Percentiles rank a stretch among this genome's conserved stretches.
These are phyloP conservation scores for Diaporthe eres DNA, from an alignment of 2,329 filamentous ascomycete species.

Conservation along the genomic window DNA sequence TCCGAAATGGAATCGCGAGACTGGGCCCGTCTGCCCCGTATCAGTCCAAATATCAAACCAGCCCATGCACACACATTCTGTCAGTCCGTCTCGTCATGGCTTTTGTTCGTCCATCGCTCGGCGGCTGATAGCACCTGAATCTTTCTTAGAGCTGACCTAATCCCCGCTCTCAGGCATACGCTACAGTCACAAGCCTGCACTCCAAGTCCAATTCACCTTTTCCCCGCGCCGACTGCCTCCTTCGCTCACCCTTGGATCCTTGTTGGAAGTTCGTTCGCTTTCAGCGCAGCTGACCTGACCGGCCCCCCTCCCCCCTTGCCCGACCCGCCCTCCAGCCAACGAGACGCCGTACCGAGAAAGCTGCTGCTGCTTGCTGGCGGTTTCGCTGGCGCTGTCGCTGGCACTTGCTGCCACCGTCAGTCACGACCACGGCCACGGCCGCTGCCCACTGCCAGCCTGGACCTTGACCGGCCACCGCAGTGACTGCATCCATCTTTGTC, in stretches of 20 bases:
- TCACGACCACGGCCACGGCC: neutral
- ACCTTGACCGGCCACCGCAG: conserved; percentile 24
- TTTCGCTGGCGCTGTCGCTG: neutral
- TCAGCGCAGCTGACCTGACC: conserved; percentile 23
- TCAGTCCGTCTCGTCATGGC: neutral
- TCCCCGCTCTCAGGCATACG: neutral
- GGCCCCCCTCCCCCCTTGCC: conserved; percentile 1
- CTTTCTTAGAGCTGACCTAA: neutral
- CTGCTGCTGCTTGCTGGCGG: neutral
- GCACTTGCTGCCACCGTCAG: neutral
- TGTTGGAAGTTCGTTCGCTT: conserved; percentile 20
- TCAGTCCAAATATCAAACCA: conserved; percentile 25
- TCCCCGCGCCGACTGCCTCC: conserved; percentile 23
- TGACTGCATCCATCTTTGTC: conserved; percentile 25
- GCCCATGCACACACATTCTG: neutral
- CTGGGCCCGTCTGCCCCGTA: conserved; percentile 18
- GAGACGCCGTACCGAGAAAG: conserved; percentile 9
- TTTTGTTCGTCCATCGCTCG: neutral
- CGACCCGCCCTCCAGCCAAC: conserved; percentile 19
- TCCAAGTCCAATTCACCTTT: neutral
- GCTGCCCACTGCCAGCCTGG: neutral
- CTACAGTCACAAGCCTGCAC: neutral
- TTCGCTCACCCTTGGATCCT: conserved; percentile 21
- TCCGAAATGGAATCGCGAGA: conserved; percentile 1
- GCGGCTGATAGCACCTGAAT: neutral